Base-by-base conservation (phyloP, 2,329 filamentous ascomycete genomes). In the Alternaria triticimaculans region DNA sequence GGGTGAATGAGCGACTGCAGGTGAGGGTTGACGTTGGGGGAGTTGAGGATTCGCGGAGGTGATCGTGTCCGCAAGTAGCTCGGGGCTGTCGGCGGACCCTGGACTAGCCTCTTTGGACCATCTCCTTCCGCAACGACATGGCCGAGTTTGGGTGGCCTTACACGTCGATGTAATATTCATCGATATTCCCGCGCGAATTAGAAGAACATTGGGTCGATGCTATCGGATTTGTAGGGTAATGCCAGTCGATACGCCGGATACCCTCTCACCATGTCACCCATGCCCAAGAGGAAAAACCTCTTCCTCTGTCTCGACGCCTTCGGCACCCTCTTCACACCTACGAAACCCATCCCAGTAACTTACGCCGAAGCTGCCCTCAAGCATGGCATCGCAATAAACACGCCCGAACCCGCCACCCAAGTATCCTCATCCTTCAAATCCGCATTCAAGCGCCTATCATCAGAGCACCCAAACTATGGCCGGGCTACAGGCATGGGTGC, bases 241-340 rank as follows among this genome's bases (percentile, higher is more conserved):
- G 49, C 49, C 30, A 30, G 21, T 41, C 9, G 9, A 53, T 30
- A 37, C 20, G 20, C 20, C 49, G 49, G 15, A 23, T 37, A 11
- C 9, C 20, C 8, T 25, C 37, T 41, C 49, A 66, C 50, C 43
- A 57, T 63, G 66, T 18, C 64, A 20, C 15, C 48, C 56, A 44
- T 65, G 6, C 11, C 55, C n/a, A 44, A 59, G 26, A 76, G 70
- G 57, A 77, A 68, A 56, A 86, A 87, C 63, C 81, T 90, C 2
- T 77, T 90, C 1, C 75, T 90, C 2, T 88, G 87, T 63, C 87
- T 90, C 57, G 88, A 91, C 73, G 88, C 88, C 5, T 90, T 90
- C 68, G 87, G 86, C n/a, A 91, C 88, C 0, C 80, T 91, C 3
- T 90, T 89, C 76, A 79, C 76, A 11, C 87, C 88, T 0, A 84